Evolutionary conservation across 805 yeast genomes (phyloP).

Genomic region (Wickerhamiella brachini): DNA sequence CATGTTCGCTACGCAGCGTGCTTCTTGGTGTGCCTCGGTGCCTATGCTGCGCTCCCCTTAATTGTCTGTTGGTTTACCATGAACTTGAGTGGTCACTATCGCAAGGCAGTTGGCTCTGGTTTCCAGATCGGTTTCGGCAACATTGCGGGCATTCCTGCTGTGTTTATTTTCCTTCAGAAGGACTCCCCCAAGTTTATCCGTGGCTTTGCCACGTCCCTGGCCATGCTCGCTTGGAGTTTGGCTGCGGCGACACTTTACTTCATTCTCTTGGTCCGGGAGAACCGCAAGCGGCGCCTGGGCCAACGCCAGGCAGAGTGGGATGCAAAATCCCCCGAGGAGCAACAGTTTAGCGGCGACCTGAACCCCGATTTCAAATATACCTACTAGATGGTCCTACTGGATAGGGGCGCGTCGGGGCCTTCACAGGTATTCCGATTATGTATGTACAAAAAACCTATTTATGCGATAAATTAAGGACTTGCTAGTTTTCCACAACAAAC

Average conservation of each 20-base stretch:
- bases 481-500: not conserved
- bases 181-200: constrained; percentile 48
- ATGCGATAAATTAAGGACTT: not conserved
- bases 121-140: constrained; percentile 60
- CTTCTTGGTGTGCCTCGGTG: constrained; percentile 44
- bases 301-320: constrained; percentile 17
- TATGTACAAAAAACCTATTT: not conserved
- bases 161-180: constrained; percentile 38
- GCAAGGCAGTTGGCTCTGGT: constrained; percentile 46
- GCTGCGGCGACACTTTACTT: constrained; percentile 24
- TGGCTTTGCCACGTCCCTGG: constrained; percentile 41
- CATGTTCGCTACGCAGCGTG: constrained; percentile 48
- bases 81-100: constrained; percentile 48
- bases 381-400: no score
- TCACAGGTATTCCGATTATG: no score
- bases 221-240: constrained; percentile 20
- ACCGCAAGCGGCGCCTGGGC: constrained; percentile 18
- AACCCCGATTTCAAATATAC: constrained; percentile 22
- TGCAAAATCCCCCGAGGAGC: constrained; percentile 11
- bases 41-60: constrained; percentile 55
- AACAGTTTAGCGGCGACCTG: constrained; percentile 22
- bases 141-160: constrained; percentile 56
- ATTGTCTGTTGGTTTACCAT: constrained; percentile 53
- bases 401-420: no score
- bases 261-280: constrained; percentile 21